A percentile compares a stretch with the other conserved stretches of the same genome.
These are phyloP conservation scores for Phytophthora pseudosyringae DNA, from an alignment of 352 stramenopile genomes.

Conservation along the genomic window DNA sequence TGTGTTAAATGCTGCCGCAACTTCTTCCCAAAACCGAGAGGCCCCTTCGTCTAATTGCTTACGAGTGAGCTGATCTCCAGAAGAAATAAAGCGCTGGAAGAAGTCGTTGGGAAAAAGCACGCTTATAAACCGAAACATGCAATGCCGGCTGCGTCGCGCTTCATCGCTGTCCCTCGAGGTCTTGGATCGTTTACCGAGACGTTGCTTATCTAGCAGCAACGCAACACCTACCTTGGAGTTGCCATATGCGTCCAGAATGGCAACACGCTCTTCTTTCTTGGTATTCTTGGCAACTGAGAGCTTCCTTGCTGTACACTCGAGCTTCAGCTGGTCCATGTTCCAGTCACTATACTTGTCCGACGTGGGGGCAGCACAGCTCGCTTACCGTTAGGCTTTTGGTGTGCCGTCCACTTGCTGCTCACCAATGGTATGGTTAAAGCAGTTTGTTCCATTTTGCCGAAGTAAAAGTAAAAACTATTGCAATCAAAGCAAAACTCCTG, in stretches of 20 bases:
- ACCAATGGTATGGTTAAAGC: too few relatives aligned
- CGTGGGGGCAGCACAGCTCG: too few relatives aligned
- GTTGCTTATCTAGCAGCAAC: not conserved
- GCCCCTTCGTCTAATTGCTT: conserved; percentile 5
- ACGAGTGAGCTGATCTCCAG: conserved; percentile 2
- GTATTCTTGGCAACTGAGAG: conserved; percentile 15
- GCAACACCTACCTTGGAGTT: not conserved
- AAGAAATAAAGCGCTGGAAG: conserved; percentile 10
- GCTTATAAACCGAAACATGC: conserved; percentile 9
- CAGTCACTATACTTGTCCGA: not conserved
- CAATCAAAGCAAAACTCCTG: too few relatives aligned
- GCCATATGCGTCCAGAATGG: not conserved
- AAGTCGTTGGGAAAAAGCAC: conserved; percentile 1
- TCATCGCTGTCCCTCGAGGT: not conserved
- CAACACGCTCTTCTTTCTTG: not conserved
- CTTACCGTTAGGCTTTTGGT: too few relatives aligned
- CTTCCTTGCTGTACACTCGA: conserved; percentile 8
- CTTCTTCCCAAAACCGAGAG: not conserved
- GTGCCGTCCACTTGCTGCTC: too few relatives aligned
- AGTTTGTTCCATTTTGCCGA: too few relatives aligned
- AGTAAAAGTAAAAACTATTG: too few relatives aligned
- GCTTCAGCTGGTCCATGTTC: conserved; percentile 7
- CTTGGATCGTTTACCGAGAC: not conserved
- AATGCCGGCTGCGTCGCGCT: not conserved
- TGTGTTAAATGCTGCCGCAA: not conserved